These are phyloP conservation scores for Sequoiadendron giganteum DNA, from an alignment of 75 land plant genomes.

Conservation along the genomic window DNA sequence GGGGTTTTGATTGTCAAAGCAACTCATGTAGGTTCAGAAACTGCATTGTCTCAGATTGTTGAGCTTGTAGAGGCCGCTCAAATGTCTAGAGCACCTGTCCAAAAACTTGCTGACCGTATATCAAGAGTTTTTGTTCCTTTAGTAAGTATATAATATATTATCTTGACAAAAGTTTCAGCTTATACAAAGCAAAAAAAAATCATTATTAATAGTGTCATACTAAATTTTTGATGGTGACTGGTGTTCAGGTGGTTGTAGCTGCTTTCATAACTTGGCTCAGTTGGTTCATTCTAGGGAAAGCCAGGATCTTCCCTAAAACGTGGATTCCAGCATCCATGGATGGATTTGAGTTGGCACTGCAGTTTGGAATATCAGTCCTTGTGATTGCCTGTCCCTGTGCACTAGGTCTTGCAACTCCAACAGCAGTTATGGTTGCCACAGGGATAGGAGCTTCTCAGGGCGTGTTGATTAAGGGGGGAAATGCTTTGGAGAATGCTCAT, in stretches of 20 bases:
- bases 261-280: constrained; percentile 80
- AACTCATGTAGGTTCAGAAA: constrained; percentile 93
- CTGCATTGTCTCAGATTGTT: constrained; percentile 89
- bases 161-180: not conserved
- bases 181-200: not conserved
- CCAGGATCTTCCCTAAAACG: constrained; percentile 48
- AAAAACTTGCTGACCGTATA: constrained; percentile 84
- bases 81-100: constrained; percentile 94
- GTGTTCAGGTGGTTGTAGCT: constrained; percentile 60
- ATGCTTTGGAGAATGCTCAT: constrained; percentile 88
- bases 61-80: constrained; percentile 94
- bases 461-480: constrained; percentile 93
- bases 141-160: constrained; percentile 29
- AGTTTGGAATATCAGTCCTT: constrained; percentile 97
- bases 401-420: constrained; percentile 96
- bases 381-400: constrained; percentile 99
- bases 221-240: not conserved
- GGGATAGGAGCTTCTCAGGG: constrained; percentile 95
- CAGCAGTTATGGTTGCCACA: constrained; percentile 98
- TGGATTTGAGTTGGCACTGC: constrained; percentile 89
- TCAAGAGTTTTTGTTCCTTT: constrained; percentile 86
- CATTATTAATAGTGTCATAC: not conserved
- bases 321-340: constrained; percentile 90
- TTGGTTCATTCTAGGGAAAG: constrained; percentile 80
- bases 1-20: constrained; percentile 74